Evolutionary conservation across 176 grass and related monocot species (phyloP).

Genomic region (bread wheat (Triticum aestivum)): DNA sequence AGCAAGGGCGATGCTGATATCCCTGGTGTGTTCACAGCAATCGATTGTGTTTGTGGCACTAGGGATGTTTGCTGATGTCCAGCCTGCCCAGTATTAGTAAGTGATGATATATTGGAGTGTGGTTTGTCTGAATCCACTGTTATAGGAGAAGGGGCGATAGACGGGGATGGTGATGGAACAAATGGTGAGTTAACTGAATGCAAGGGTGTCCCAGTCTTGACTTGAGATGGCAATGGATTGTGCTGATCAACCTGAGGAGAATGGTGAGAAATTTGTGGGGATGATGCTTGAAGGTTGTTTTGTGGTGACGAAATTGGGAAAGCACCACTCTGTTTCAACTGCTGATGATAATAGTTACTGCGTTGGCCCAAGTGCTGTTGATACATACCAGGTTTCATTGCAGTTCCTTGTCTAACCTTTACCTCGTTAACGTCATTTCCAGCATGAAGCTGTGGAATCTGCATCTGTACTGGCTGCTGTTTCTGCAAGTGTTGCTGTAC

Average conservation of each 20-base stretch:
- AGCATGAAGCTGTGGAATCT: slow-evolving; percentile 63
- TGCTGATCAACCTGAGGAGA: slow-evolving; percentile 96
- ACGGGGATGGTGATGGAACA: slow-evolving; percentile 80
- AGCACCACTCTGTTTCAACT: slow-evolving; percentile 55
- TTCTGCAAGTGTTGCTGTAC: slow-evolving; percentile 63
- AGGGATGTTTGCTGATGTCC: slow-evolving; percentile 58
- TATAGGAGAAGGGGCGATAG: slow-evolving; percentile 78
- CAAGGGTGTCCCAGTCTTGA: slow-evolving; percentile 82
- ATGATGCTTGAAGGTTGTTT: slow-evolving; percentile 89
- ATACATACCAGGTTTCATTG: slow-evolving; percentile 78
- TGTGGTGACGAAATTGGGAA: slow-evolving; percentile 94
- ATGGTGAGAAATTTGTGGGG: slow-evolving; percentile 89
- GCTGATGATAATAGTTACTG: slow-evolving; percentile 66
- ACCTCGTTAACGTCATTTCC: slow-evolving; percentile 62
- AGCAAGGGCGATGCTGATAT: slow-evolving; percentile 93
- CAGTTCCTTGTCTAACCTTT: slow-evolving; percentile 71
- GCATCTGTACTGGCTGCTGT: slow-evolving; percentile 63
- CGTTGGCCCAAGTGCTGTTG: slow-evolving; percentile 62
- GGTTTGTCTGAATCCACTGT: slow-evolving; percentile 74
- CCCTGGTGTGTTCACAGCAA: slow-evolving; percentile 86
- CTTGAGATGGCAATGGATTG: slow-evolving; percentile 64
- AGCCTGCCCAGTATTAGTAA: slow-evolving; percentile 58
- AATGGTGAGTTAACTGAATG: slow-evolving; percentile 81
- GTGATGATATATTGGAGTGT: slow-evolving; percentile 56
- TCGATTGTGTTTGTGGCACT: slow-evolving; percentile 58